Conservation (phyloP, 805 yeast species). For the Pichia manshurica region DNA sequence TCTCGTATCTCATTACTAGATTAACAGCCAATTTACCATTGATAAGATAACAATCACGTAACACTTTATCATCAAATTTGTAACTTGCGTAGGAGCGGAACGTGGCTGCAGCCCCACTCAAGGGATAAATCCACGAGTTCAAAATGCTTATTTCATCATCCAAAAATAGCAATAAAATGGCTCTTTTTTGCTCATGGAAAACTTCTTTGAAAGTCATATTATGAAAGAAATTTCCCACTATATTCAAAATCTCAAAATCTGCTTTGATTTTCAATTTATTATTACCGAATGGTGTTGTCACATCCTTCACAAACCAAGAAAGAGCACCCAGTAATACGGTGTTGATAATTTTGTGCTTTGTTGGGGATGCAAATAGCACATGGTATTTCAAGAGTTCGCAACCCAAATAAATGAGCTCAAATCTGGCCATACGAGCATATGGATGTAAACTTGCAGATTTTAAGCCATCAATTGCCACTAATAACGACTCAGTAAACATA, state of each 20-base stretch:
- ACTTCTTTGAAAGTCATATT: constrained; percentile 20
- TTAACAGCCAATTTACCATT: constrained; percentile 72
- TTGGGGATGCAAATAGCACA: constrained; percentile 41
- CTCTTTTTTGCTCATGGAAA: constrained; percentile 44
- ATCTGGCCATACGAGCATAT: constrained; percentile 65
- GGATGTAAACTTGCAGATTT: constrained; percentile 74
- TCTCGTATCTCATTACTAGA: constrained; percentile 52
- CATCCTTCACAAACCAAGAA: constrained; percentile 67
- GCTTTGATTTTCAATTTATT: constrained; percentile 66
- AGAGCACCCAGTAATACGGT: constrained; percentile 61
- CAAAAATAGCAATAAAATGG: constrained; percentile 55
- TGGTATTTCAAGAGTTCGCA: constrained; percentile 59
- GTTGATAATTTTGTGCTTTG: constrained; percentile 39
- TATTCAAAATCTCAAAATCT: constrained; percentile 55
- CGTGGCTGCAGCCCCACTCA: constrained; percentile 34
- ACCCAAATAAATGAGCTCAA: constrained; percentile 66
- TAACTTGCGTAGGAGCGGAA: constrained; percentile 24
- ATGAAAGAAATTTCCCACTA: constrained; percentile 36
- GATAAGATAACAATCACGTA: constrained; percentile 54
- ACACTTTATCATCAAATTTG: constrained; percentile 35
- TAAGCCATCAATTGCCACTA: constrained; percentile 49
- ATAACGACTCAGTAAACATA: constrained; percentile 56
- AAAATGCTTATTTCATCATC: constrained; percentile 70
- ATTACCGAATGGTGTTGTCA: constrained; percentile 79
- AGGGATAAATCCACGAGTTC: constrained; percentile 71